Percentiles rank a stretch among this genome's conserved stretches.
Evolutionary conservation across 1,139 yeast species (phyloP).

Genomic region (Hyphopichia buzzinii): DNA sequence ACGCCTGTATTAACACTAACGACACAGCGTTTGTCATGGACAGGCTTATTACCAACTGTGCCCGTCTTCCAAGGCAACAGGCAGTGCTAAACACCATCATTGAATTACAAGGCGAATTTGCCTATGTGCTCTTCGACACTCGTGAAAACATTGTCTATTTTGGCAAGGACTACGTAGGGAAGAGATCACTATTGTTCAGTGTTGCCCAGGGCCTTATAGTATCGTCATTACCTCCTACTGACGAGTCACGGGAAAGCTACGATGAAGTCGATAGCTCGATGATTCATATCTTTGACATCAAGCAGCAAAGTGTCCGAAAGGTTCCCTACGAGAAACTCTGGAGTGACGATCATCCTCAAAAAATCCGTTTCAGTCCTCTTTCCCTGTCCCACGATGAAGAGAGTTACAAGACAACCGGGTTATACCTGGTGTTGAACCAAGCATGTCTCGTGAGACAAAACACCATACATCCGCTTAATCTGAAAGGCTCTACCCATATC

Average conservation of each 20-base stretch:
- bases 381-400: background rate
- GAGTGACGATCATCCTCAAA: conserved; percentile 1
- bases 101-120: conserved; percentile 77
- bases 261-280: conserved; percentile 53
- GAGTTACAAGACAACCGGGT: conserved; percentile 4
- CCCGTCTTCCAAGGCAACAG: conserved; percentile 16
- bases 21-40: conserved; percentile 33
- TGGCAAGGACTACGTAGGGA: conserved; percentile 83
- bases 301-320: conserved; percentile 12
- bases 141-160: conserved; percentile 50
- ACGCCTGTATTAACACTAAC: conserved; percentile 39
- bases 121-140: conserved; percentile 53
- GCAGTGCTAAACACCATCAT: conserved; percentile 33
- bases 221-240: conserved; percentile 43
- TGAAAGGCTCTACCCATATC: conserved; percentile 30
- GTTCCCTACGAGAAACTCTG: conserved; percentile 7
- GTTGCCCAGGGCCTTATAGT: conserved; percentile 31
- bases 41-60: conserved; percentile 15
- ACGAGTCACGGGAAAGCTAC: conserved; percentile 21
- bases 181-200: conserved; percentile 64
- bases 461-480: conserved; percentile 57
- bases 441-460: conserved; percentile 53
- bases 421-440: conserved; percentile 25
- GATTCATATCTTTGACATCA: conserved; percentile 42
- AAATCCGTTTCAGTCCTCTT: conserved; percentile 4